These are phyloP conservation scores for Camellia sinensis DNA, from an alignment of 148 eudicot species.

Conservation along the genomic window DNA sequence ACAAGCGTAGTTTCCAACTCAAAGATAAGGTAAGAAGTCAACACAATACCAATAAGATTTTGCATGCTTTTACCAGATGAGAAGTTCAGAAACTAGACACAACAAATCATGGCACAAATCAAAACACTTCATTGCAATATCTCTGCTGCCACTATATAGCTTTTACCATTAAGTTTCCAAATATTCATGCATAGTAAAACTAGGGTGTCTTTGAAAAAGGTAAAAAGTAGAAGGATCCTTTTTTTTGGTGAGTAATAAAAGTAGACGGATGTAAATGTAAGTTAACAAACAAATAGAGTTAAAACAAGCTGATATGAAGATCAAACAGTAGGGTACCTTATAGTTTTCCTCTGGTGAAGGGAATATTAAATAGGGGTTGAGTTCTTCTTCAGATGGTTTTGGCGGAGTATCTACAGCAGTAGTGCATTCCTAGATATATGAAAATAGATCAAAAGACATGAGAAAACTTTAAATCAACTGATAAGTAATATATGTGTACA, in stretches of 20 bases:
- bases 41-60: neutral
- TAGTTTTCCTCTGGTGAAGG: constrained; percentile 86
- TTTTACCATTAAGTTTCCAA: neutral
- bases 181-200: neutral
- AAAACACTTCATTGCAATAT: neutral
- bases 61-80: neutral
- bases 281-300: neutral
- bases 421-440: constrained; percentile 49
- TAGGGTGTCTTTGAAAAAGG: neutral
- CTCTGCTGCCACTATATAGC: neutral
- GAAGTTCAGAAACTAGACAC: neutral
- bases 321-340: constrained; percentile 43
- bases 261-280: neutral
- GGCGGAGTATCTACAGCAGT: constrained; percentile 36
- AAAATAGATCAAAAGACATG: neutral
- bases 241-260: neutral
- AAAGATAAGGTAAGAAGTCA: neutral
- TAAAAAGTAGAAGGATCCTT: neutral
- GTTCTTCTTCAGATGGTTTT: constrained; percentile 81
- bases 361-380: constrained; percentile 78
- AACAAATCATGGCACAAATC: neutral
- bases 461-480: neutral
- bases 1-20: neutral
- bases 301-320: neutral
- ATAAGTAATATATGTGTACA: neutral